phyloP scores from a whole-genome alignment of 768 basidiomycete species.

The Amanita phalloides region DNA sequence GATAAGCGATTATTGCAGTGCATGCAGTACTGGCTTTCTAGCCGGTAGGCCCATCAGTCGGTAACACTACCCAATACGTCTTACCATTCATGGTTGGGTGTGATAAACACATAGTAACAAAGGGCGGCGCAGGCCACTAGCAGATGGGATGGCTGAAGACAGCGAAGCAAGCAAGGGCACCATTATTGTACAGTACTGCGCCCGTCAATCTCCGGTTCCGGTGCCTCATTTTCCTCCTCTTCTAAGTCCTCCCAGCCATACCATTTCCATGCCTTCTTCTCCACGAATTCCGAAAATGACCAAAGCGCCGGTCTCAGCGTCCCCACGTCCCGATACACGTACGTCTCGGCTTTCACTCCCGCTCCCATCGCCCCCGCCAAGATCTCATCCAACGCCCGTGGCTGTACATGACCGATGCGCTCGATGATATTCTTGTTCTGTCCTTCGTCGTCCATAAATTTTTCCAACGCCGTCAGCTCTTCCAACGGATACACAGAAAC shows the following conservation, averaged over 20 bases:
- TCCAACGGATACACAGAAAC: slow-evolving; percentile 51
- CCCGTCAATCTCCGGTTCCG: slow-evolving; percentile 37
- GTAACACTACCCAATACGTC: neutral
- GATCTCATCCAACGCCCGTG: slow-evolving; percentile 26
- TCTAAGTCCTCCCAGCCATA: slow-evolving; percentile 28
- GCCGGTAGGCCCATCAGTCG: slow-evolving; percentile 8
- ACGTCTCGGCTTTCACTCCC: slow-evolving; percentile 50
- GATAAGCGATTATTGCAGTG: slow-evolving; percentile 11
- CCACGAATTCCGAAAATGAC: slow-evolving; percentile 76
- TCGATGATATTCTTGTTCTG: slow-evolving; percentile 22
- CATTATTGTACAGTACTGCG: slow-evolving; percentile 11
- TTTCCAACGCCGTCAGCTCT: slow-evolving; percentile 21
- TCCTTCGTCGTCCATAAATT: neutral
- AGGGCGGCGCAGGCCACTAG: neutral
- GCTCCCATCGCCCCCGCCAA: neutral
- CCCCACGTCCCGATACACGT: slow-evolving; percentile 47
- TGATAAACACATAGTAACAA: neutral
- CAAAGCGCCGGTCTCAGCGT: slow-evolving; percentile 54
- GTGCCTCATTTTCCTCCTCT: slow-evolving; percentile 16
- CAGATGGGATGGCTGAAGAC: slow-evolving; percentile 8
- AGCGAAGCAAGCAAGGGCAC: slow-evolving; percentile 7
- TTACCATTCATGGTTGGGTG: neutral
- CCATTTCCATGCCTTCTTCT: slow-evolving; percentile 74
- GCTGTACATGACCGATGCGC: slow-evolving; percentile 29
- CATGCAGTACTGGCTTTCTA: slow-evolving; percentile 12